Conservation (phyloP, 2,329 filamentous ascomycete species). For the Aspergillus pseudonomiae region DNA sequence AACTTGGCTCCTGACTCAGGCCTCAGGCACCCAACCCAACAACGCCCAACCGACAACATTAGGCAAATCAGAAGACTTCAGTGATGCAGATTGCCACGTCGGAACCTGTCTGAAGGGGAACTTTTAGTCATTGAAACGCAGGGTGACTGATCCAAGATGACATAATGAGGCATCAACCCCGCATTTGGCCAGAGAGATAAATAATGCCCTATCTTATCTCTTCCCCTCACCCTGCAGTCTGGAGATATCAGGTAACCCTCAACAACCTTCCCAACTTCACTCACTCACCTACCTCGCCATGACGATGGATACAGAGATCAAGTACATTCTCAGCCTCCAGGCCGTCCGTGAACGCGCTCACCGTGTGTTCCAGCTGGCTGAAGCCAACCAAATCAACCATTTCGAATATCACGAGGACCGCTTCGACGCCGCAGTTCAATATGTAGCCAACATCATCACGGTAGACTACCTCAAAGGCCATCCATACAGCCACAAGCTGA, state of each 20-base stretch:
- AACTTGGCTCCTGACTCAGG: not conserved
- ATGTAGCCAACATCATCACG: slow-evolving; percentile 48
- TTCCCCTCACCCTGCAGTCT: not conserved
- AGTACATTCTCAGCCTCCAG: slow-evolving; percentile 32
- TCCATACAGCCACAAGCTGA: not conserved
- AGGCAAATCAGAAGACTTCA: not conserved
- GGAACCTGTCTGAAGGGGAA: not conserved
- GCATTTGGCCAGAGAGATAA: slow-evolving; percentile 1
- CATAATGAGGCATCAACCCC: slow-evolving; percentile 8
- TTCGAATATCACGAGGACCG: slow-evolving; percentile 46
- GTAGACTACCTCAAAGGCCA: slow-evolving; percentile 28
- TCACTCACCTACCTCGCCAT: not conserved
- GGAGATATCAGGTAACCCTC: not conserved
- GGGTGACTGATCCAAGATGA: not conserved
- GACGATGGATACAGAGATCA: slow-evolving; percentile 26
- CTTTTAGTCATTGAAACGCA: slow-evolving; percentile 8
- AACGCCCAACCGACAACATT: not conserved
- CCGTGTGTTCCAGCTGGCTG: slow-evolving; percentile 39
- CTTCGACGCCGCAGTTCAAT: slow-evolving; percentile 46
- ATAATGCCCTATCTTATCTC: slow-evolving; percentile 4
- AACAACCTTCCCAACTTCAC: not conserved
- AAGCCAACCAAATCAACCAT: slow-evolving; percentile 43
- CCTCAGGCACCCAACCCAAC: not conserved
- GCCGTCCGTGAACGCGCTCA: slow-evolving; percentile 33
- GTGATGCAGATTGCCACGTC: not conserved